Conservation (phyloP, 1,284 basidiomycete species). For the Phenoliferia sp. region DNA sequence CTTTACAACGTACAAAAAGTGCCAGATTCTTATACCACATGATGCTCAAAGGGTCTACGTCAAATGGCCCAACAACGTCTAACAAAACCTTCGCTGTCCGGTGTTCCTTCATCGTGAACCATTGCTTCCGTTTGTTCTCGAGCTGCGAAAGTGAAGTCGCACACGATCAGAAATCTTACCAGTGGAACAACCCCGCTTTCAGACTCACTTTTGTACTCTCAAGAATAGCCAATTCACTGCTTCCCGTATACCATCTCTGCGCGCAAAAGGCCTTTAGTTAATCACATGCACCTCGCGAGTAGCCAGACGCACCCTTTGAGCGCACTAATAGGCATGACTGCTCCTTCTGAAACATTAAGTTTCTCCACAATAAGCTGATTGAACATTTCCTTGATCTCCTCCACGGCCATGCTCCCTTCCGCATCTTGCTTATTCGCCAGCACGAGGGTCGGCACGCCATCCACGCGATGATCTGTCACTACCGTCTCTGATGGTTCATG, state of each 20-base stretch:
- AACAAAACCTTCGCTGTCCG: no score
- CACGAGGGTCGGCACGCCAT: slow-evolving; percentile 78
- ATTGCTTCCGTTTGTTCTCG: not conserved
- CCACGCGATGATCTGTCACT: slow-evolving; percentile 74
- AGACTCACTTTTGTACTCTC: slow-evolving; percentile 29
- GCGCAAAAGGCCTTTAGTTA: not conserved
- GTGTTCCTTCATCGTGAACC: not conserved
- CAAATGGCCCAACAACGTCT: no score
- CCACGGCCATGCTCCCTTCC: slow-evolving; percentile 68
- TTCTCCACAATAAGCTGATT: slow-evolving; percentile 36
- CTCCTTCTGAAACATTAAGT: slow-evolving; percentile 35
- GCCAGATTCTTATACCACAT: no score
- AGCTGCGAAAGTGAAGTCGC: not conserved
- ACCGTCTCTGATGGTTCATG: slow-evolving; percentile 76
- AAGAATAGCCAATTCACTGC: slow-evolving; percentile 86
- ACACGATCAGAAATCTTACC: not conserved
- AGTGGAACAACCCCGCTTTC: not conserved
- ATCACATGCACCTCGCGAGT: not conserved
- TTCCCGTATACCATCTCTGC: slow-evolving; percentile 77
- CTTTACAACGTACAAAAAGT: no score
- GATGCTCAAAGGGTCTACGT: no score
- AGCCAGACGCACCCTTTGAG: slow-evolving; percentile 69
- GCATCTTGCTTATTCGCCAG: slow-evolving; percentile 91
- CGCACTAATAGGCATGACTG: slow-evolving; percentile 80
- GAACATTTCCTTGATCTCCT: slow-evolving; percentile 58